Base-by-base conservation (phyloP, 169 alveolate species). In the Cryptosporidium sp. region DNA sequence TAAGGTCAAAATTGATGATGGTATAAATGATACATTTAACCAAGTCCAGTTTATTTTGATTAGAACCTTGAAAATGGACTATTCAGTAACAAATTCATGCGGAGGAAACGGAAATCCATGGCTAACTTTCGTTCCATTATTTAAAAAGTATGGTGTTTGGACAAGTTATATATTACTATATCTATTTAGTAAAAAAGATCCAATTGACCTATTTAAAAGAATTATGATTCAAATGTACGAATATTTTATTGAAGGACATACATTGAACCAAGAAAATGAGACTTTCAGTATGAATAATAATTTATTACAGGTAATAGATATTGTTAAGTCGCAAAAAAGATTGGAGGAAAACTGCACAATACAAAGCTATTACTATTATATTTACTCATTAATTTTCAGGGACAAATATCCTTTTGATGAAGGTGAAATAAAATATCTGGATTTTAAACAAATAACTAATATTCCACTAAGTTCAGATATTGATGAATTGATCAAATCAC, bases 121-220 rank as follows among this genome's bases (percentile, higher is more conserved):
- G 89, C 52, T 65, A 12, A 50, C 6, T 21, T 80, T 80, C 31
- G 75, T 80, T 8, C 89, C 89, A 10, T 18, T 80, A 43, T 62
- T 59, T 33, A 59, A 80, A 65, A 80, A 80, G 26, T 45, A 80
- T 29, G 31, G 31, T 31, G 18, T 80, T 5, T 80, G 89, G 89
- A 62, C 80, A 21, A 62, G 89, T 48, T 80, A 80, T 62, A 80
- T 62, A 43, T 31, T 59, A 26, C 67, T 80, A 12, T 80, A 62
- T 65, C 51, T 80, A 29, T 50, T 31, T 37, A 80, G 70, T 26
- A 39, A 37, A 31, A 59, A 48, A 21, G 69, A 80, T 39, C 89
- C 74, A 37, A 23, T 37, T 8, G 80, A 61, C 18, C 51, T 80
- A 6, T 48, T 80, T 33, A 80, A 45, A 48, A 59, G 68, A 62